These are phyloP conservation scores for Neonectria sp. DNA, from an alignment of 2,329 filamentous ascomycete species.

Conservation along the genomic window DNA sequence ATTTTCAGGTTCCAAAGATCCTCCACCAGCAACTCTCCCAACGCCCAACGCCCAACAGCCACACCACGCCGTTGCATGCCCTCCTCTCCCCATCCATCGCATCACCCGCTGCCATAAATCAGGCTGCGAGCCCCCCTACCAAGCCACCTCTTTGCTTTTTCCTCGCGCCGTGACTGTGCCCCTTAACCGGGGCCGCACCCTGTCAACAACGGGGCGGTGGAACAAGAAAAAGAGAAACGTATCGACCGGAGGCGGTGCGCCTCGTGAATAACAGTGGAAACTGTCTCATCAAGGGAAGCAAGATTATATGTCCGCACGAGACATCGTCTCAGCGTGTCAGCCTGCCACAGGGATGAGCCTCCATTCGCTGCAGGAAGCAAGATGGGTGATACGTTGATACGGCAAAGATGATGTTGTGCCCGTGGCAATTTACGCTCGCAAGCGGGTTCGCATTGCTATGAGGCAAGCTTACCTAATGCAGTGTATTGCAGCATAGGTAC, in stretches of 20 bases:
- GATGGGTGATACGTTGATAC: not conserved
- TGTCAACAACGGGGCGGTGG: not conserved
- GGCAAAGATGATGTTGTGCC: not conserved
- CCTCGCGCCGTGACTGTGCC: not conserved
- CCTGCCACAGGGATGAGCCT: not conserved
- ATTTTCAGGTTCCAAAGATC: not conserved
- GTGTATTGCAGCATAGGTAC: not conserved
- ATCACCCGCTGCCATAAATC: not conserved
- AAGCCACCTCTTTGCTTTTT: not conserved
- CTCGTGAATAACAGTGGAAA: not conserved
- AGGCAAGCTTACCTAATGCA: constrained; percentile 7
- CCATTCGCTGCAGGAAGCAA: not conserved
- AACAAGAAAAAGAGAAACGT: not conserved
- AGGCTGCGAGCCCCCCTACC: not conserved
- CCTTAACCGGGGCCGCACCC: not conserved
- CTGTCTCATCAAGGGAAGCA: not conserved
- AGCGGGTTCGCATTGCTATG: constrained; percentile 11
- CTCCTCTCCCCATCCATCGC: not conserved
- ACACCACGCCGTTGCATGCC: not conserved
- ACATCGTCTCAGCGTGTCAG: not conserved
- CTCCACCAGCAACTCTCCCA: not conserved
- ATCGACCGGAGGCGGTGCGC: not conserved
- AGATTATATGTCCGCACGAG: not conserved
- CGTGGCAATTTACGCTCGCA: not conserved
- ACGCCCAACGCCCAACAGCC: no score